Evolutionary conservation across 352 stramenopile species (phyloP), one percentile per base, ranked within the genome.

Genomic region (Phytophthora foliorum): DNA sequence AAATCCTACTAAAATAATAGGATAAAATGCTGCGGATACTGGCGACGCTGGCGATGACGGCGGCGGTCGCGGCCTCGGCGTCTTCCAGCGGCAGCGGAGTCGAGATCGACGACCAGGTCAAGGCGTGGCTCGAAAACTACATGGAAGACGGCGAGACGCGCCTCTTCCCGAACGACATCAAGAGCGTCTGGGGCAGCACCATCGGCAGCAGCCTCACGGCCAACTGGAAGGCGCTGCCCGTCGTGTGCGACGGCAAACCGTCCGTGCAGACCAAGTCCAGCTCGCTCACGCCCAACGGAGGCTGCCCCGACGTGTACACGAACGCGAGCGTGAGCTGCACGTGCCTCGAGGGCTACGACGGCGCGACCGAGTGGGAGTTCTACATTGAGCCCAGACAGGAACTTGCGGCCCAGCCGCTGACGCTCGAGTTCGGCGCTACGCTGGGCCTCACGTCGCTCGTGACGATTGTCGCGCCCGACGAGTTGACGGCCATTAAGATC

Each of bases 111-210:
- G 59, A 72, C 17, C 74, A 78, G 48, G 74, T 85, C 10, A 70
- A 75, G 53, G 74, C 74, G 21, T 88, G 79, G 77, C 74, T 88
- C 3, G 57, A 74, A 17, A 88, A 85, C 55, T 88, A 88, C 65
- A 57, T 88, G 53, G 58, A 77, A 19, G 79, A 88, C 51, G 79
- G 79, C 45, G 79, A 88, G 69, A 84, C 79, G 61, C 66, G 79
- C 13, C 69, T 85, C 13, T 85, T 88, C 67, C 64, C 72, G n/a
- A 85, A 83, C 59, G 79, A 88, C 49, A 82, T 88, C 64, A 88
- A 88, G 63, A 75, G 65, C 38, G 72, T 88, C 5, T 88, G 79
- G 74, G 75, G 69, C 29, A 69, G 56, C 62, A 76, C 77, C 22
- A 88, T 88, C 61, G 71, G 77, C 45, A 78, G 67, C 53, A 80